Evolutionary conservation across 495 filamentous ascomycete genomes (phyloP), one percentile per base, ranked within the genome.

Genomic region (Talaromyces thailandensis): DNA sequence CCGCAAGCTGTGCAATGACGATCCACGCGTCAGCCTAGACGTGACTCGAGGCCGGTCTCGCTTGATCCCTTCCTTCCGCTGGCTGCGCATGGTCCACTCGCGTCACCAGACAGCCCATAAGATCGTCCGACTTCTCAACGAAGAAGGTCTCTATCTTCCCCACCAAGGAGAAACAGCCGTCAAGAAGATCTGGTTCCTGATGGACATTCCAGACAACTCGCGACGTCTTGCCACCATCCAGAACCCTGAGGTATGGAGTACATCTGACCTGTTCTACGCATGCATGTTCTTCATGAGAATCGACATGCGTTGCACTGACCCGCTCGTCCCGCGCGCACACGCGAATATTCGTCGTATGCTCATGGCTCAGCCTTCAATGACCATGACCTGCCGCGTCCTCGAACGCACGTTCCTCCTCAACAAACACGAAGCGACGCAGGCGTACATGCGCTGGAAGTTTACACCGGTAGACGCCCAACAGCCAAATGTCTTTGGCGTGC

Each of bases 171-270:
- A 70, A 21, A 24, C 69, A 3, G 72, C 76, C 18, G 67, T 90
- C 43, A 78, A 79, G 64, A 87, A 88, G 70, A 66, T 88, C 24
- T 90, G 88, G 88, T 79, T 88, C 29, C 62, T 85, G 25, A 84
- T 90, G 76, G 87, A 90, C 64, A 67, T 83, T 4, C 66, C 77
- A 1, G 82, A 82, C 21, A 85, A 75, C 57, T 40, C 58, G 3
- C 71, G 69, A 2, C 82, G 88, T 14, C 50, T 74, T 6, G 71
- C 67, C n/a, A 70, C 84, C n/a, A 68, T 88, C 0, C 70, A 72
- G 35, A 82, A 81, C 66, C 32, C 31, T 14, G 64, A 69, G 0
- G 73, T 83, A 52, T 87, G 82, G 76, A 71, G 70, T 2, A 70
- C 82, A 62, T 61, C 66, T 2, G 86, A 88, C 64, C 60, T 90